Evolutionary conservation across 306 rosid genomes (phyloP).

Genomic region (peach (Prunus persica)): Prunus_persica_NCBIv2 NC_034009.1:26663501-26664000

Average conservation of each 20-base stretch:
- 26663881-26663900: background rate
- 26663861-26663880: background rate
- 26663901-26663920: background rate
- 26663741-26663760: no score
- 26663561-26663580: constrained; percentile 1
- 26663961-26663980: background rate
- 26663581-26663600: background rate
- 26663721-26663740: no score
- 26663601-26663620: background rate
- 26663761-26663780: no score
- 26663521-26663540: background rate
- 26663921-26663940: background rate
- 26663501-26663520: constrained; percentile 4
- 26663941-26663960: background rate
- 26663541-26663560: background rate
- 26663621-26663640: background rate
- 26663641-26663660: background rate
- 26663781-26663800: no score
- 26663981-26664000: background rate
- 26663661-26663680: background rate
- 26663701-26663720: background rate
- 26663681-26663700: background rate
- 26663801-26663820: no score
- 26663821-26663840: no score
- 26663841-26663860: background rate